These are phyloP conservation scores for Annulohypoxylon moriforme DNA, from an alignment of 495 filamentous ascomycete species.

Conservation along the genomic window DNA sequence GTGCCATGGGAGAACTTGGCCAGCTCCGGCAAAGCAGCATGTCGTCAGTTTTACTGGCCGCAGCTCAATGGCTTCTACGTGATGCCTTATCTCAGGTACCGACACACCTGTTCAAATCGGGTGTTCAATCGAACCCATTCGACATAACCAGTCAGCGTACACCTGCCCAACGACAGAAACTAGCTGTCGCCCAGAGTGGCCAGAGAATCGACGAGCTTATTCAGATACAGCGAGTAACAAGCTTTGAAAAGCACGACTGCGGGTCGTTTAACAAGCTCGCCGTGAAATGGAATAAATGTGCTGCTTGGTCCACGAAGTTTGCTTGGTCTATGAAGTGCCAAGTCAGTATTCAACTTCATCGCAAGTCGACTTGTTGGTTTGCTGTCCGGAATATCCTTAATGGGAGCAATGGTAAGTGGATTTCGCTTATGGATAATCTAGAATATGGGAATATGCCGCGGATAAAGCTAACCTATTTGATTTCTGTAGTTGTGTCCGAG, in stretches of 20 bases:
- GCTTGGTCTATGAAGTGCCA: not conserved
- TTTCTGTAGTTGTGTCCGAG: not conserved
- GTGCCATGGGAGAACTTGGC: constrained; percentile 13
- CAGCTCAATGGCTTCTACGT: constrained; percentile 14
- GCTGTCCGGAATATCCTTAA: not conserved
- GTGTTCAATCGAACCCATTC: not conserved
- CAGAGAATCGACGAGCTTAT: constrained; percentile 11
- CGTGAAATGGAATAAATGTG: not conserved
- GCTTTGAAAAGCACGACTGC: not conserved
- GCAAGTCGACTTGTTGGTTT: not conserved
- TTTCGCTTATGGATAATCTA: not conserved
- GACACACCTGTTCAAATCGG: too few relatives aligned
- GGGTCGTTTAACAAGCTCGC: not conserved
- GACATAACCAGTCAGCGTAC: not conserved
- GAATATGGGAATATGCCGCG: not conserved
- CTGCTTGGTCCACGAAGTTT: not conserved
- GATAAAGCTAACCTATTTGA: not conserved
- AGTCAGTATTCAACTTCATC: constrained; percentile 2
- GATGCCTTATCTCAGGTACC: constrained; percentile 12
- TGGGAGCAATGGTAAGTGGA: not conserved
- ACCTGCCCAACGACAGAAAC: not conserved
- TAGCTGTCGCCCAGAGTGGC: not conserved
- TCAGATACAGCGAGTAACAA: not conserved
- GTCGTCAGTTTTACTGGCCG: constrained; percentile 5
- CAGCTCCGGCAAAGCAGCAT: not conserved